phyloP scores from a whole-genome alignment of 2,329 filamentous ascomycete species.

The Phyllosticta paracitricarpa region DNA sequence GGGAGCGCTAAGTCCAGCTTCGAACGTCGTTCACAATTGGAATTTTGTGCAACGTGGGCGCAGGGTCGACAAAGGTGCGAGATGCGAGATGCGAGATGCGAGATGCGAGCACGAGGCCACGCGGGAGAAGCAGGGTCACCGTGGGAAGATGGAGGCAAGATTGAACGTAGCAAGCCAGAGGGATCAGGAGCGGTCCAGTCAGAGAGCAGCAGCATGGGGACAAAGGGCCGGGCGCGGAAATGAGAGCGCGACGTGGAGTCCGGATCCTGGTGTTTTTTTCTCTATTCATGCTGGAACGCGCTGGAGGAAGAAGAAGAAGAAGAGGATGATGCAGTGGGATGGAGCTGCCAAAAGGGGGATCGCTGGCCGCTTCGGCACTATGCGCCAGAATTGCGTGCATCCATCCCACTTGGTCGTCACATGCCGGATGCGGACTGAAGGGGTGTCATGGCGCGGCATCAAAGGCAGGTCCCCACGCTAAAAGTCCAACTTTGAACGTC shows the following conservation, averaged over 20 bases:
- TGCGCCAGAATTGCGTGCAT: not conserved
- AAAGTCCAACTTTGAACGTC: slow-evolving; percentile 6
- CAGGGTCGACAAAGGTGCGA: not conserved
- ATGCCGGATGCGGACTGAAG: not conserved
- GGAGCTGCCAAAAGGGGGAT: not conserved
- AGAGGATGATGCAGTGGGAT: not conserved
- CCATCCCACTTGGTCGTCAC: not conserved
- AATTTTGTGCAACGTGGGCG: not conserved
- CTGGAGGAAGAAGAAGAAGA: not conserved
- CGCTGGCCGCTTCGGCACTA: not conserved
- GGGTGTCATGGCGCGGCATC: not conserved
- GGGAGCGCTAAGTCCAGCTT: not conserved
- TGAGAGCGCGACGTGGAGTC: not conserved
- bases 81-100: not conserved
- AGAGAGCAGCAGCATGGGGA: not conserved
- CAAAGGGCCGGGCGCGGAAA: not conserved
- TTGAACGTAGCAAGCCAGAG: not conserved
- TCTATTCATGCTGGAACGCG: not conserved
- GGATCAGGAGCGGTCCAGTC: not conserved
- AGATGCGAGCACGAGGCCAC: not conserved
- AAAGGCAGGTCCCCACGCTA: not conserved
- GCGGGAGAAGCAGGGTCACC: not conserved
- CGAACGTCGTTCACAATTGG: not conserved
- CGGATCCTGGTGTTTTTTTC: not conserved
- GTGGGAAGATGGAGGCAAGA: not conserved